These are phyloP conservation scores for Coelastrella sp. DNA, from an alignment of 139 green algal genomes.

Conservation along the genomic window DNA sequence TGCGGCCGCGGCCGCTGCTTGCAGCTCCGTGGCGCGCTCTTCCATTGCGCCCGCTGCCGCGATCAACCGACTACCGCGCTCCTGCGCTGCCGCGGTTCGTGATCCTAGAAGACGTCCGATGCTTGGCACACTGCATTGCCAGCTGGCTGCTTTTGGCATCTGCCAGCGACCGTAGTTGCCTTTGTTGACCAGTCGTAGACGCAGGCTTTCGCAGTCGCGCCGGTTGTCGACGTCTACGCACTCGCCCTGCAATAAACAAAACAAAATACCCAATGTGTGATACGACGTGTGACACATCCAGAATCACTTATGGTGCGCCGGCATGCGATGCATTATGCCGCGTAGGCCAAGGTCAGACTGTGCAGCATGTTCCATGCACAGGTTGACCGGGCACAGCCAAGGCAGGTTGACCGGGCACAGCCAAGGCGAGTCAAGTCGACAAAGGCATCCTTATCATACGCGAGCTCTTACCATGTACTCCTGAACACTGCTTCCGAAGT, in stretches of 20 bases:
- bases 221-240: constrained; percentile 28
- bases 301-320: too few relatives aligned
- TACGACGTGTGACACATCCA: too few relatives aligned
- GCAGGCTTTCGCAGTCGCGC: not conserved
- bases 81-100: not conserved
- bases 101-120: not conserved
- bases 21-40: not conserved
- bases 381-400: too few relatives aligned
- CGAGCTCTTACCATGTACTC: constrained; percentile 35
- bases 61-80: not conserved
- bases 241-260: constrained; percentile 17
- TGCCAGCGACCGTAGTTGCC: not conserved
- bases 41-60: not conserved
- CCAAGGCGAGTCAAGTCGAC: too few relatives aligned
- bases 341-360: too few relatives aligned
- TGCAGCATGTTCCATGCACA: too few relatives aligned
- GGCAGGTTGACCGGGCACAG: not conserved
- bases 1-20: constrained; percentile 12
- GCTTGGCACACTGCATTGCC: not conserved
- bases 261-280: not conserved
- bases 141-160: not conserved
- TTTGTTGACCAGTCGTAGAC: constrained; percentile 1
- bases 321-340: too few relatives aligned
- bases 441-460: not conserved
- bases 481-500: constrained; percentile 37